These are phyloP conservation scores for Thozetella sp. DNA, from an alignment of 495 filamentous ascomycete species.

Conservation along the genomic window DNA sequence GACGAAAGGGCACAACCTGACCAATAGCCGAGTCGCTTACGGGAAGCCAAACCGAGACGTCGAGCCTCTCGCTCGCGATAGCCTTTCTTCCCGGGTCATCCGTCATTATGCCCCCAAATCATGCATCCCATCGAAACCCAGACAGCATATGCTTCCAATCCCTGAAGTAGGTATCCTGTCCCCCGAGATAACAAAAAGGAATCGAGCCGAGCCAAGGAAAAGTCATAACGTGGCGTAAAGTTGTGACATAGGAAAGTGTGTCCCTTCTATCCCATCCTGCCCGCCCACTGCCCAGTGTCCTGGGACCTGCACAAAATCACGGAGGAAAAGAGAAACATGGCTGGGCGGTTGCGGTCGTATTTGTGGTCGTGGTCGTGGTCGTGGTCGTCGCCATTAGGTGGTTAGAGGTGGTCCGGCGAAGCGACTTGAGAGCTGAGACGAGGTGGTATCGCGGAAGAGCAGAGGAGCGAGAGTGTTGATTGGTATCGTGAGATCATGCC, in stretches of 20 bases:
- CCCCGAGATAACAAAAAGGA: not conserved
- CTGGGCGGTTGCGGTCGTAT: no score
- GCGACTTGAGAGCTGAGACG: no score
- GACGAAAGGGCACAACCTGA: not conserved
- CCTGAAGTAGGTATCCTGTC: slow-evolving; percentile 7
- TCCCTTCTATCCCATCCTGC: slow-evolving; percentile 4
- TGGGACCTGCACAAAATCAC: not conserved
- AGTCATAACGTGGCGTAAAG: slow-evolving; percentile 20
- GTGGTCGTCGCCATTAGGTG: not conserved
- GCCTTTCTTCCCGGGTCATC: not conserved
- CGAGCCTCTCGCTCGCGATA: not conserved
- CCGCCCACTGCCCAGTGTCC: not conserved
- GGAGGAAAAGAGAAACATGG: no score
- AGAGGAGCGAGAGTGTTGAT: not conserved
- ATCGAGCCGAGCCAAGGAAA: no score
- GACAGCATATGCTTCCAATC: not conserved
- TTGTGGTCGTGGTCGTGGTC: not conserved
- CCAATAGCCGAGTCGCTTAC: not conserved
- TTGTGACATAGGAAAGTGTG: not conserved
- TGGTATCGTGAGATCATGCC: not conserved
- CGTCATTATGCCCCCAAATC: not conserved
- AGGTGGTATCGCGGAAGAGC: no score
- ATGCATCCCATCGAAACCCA: not conserved
- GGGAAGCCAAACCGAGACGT: not conserved
- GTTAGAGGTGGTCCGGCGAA: not conserved